Conservation (phyloP, 1,139 yeast species). For the Geotrichum histeridarum region DNA sequence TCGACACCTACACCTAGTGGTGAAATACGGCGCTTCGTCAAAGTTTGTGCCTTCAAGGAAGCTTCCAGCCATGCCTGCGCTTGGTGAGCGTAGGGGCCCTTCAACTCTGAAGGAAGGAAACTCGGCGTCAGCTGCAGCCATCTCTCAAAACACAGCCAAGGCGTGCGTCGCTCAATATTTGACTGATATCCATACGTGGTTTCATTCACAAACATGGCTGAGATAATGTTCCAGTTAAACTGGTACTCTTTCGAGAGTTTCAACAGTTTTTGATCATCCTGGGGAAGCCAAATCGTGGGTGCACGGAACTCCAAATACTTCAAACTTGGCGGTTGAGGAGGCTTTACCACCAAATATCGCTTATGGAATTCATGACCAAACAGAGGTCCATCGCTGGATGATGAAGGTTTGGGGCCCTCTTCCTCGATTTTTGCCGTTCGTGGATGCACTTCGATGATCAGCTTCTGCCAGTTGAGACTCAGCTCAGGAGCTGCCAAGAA, state of each 20-base stretch:
- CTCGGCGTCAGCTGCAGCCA: slow-evolving; percentile 88
- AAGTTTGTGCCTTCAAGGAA: slow-evolving; percentile 81
- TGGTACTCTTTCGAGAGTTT: slow-evolving; percentile 80
- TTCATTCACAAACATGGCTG: slow-evolving; percentile 67
- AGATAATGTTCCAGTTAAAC: slow-evolving; percentile 88
- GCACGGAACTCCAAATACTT: slow-evolving; percentile 74
- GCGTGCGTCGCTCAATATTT: slow-evolving; percentile 88
- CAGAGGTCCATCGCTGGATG: slow-evolving; percentile 19
- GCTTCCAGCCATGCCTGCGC: slow-evolving; percentile 93
- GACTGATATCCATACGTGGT: slow-evolving; percentile 70
- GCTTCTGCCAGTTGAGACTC: slow-evolving; percentile 34
- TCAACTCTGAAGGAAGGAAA: slow-evolving; percentile 78
- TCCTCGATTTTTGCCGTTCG: neutral
- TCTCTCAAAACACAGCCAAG: slow-evolving; percentile 98
- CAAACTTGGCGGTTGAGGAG: slow-evolving; percentile 84
- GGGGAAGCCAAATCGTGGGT: slow-evolving; percentile 94
- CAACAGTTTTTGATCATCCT: slow-evolving; percentile 77
- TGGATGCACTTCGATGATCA: slow-evolving; percentile 28
- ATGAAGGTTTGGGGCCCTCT: neutral
- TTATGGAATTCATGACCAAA: slow-evolving; percentile 26
- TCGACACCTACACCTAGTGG: slow-evolving; percentile 90
- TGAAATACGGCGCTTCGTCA: slow-evolving; percentile 79
- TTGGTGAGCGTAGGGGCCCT: slow-evolving; percentile 75
- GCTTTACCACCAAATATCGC: slow-evolving; percentile 30
- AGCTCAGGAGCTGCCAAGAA: slow-evolving; percentile 34